Evolutionary conservation across 2,329 filamentous ascomycete species (phyloP).

Genomic region (Aspergillus intermedius): DNA sequence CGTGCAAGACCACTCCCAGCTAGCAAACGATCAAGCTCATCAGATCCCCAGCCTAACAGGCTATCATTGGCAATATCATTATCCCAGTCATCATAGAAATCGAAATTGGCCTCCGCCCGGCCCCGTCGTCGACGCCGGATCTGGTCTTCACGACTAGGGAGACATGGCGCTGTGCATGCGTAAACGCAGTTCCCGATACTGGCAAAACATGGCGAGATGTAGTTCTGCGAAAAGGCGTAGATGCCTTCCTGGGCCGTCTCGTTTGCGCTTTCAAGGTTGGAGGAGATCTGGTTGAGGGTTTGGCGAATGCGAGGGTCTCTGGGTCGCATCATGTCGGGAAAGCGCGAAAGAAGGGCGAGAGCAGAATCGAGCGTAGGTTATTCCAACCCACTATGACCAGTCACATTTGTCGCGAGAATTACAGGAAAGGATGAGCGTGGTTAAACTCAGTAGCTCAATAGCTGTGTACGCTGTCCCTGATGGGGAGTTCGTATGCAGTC

Average conservation of each 20-base stretch:
- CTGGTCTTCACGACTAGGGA: constrained; percentile 66
- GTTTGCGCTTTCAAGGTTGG: constrained; percentile 84
- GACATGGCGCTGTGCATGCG: constrained; percentile 61
- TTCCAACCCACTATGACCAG: background rate
- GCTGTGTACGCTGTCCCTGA: background rate
- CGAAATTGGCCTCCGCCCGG: constrained; percentile 76
- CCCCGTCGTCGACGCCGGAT: constrained; percentile 61
- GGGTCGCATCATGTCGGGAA: constrained; percentile 50
- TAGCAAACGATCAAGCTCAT: constrained; percentile 78
- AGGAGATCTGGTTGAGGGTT: constrained; percentile 85
- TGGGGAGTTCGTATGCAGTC: background rate
- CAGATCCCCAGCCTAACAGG: constrained; percentile 69
- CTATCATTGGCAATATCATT: constrained; percentile 53
- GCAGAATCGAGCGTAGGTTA: constrained; percentile 2
- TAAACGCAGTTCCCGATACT: constrained; percentile 61
- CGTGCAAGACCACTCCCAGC: constrained; percentile 53
- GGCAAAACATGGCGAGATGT: constrained; percentile 73
- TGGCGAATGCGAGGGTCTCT: constrained; percentile 82
- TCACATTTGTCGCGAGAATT: background rate
- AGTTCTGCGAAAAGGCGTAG: constrained; percentile 80
- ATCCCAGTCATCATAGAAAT: constrained; percentile 98
- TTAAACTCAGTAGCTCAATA: background rate
- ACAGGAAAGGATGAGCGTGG: background rate
- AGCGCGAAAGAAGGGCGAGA: background rate
- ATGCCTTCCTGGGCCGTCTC: constrained; percentile 87